Conservation (phyloP, 768 basidiomycete species). For the Leccinum sublutescens region DNA sequence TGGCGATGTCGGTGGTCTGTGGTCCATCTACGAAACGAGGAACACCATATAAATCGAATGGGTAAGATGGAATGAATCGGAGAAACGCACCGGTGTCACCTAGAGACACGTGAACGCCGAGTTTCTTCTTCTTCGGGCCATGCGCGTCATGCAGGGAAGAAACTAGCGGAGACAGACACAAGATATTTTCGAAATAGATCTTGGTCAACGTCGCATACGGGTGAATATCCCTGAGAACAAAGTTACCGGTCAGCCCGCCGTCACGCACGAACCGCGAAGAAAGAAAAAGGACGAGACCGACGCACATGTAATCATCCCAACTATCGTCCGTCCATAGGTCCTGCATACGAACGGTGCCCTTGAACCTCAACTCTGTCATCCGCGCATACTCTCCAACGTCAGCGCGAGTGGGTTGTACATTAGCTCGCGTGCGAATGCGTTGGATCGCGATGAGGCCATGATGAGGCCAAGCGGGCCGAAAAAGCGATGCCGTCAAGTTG, state of each 20-base stretch:
- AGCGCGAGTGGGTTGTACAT: conserved; percentile 69
- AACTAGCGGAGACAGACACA: conserved; percentile 49
- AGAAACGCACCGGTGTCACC: conserved; percentile 57
- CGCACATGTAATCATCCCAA: conserved; percentile 42
- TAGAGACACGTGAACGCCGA: conserved; percentile 65
- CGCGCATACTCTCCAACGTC: conserved; percentile 79
- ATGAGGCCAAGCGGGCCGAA: conserved; percentile 40
- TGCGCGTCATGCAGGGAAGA: conserved; percentile 20
- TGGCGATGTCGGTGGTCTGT: too few relatives aligned
- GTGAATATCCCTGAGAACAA: conserved; percentile 59
- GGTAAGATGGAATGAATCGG: background rate
- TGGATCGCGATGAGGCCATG: conserved; percentile 19
- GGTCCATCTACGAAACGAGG: background rate
- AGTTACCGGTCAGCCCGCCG: background rate
- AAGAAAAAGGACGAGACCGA: conserved; percentile 20
- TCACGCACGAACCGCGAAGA: background rate
- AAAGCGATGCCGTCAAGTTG: conserved; percentile 75
- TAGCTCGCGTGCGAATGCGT: conserved; percentile 35
- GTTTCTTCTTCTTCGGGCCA: conserved; percentile 38
- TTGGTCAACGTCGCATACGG: conserved; percentile 58
- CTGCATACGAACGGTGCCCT: conserved; percentile 50
- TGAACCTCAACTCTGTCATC: conserved; percentile 59
- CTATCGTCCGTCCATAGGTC: conserved; percentile 57
- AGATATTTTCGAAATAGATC: conserved; percentile 68
- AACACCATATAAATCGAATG: background rate